Conservation (phyloP, 371 early-diverging fungal species). For the Zancudomyces culisetae region DNA sequence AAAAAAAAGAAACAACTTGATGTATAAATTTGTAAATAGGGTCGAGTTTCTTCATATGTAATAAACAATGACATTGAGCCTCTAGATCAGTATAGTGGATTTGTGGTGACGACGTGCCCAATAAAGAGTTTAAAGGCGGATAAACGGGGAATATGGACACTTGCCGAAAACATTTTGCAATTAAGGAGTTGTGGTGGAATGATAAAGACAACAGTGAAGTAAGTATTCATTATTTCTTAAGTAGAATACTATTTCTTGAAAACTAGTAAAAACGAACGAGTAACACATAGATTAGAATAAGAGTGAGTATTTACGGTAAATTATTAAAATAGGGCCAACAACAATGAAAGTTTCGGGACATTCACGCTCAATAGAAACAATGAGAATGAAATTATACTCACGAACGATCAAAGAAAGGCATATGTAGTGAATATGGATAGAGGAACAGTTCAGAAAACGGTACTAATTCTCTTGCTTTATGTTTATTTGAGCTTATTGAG, state of each 20-base stretch:
- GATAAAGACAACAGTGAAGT: not conserved
- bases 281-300: too few relatives aligned
- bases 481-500: too few relatives aligned
- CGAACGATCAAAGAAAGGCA: not conserved
- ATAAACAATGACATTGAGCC: not conserved
- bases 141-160: not conserved
- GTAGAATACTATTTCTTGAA: too few relatives aligned
- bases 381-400: not conserved
- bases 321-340: not conserved
- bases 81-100: not conserved
- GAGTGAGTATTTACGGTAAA: not conserved
- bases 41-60: not conserved
- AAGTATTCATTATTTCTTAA: not conserved
- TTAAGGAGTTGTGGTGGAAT: not conserved
- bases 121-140: not conserved
- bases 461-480: too few relatives aligned
- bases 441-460: slow-evolving; percentile 2
- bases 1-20: not conserved
- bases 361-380: not conserved
- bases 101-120: not conserved
- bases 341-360: not conserved
- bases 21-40: not conserved
- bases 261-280: too few relatives aligned
- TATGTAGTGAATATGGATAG: slow-evolving; percentile 1
- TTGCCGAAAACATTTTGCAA: not conserved